These are phyloP conservation scores for Teunomyces gatunensis DNA, from an alignment of 805 yeast genomes.

Conservation along the genomic window DNA sequence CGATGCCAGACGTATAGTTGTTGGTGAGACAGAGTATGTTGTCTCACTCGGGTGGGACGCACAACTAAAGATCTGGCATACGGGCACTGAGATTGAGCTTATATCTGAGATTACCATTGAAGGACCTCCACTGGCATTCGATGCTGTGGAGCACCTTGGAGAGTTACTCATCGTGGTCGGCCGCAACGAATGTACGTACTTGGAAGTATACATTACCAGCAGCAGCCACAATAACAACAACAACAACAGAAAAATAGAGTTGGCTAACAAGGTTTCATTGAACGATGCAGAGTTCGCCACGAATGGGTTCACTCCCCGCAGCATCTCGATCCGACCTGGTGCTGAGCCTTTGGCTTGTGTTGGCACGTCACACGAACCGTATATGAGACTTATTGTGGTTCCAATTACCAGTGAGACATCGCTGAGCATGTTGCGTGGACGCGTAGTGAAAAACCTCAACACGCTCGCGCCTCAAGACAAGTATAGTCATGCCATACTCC, in stretches of 20 bases:
- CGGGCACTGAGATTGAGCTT: constrained; percentile 15
- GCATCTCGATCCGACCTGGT: constrained; percentile 23
- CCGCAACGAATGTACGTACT: constrained; percentile 56
- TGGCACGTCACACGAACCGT: constrained; percentile 78
- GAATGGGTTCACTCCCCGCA: constrained; percentile 60
- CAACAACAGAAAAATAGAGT: background rate
- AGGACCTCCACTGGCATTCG: constrained; percentile 54
- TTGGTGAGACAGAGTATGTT: constrained; percentile 30
- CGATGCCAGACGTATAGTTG: constrained; percentile 27
- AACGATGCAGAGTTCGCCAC: constrained; percentile 73
- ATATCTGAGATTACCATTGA: constrained; percentile 33
- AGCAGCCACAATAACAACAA: background rate
- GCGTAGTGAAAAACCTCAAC: constrained; percentile 29
- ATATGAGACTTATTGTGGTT: constrained; percentile 62
- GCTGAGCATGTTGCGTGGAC: constrained; percentile 21
- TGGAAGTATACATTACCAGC: constrained; percentile 40
- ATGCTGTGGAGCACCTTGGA: constrained; percentile 23
- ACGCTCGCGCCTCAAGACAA: constrained; percentile 68
- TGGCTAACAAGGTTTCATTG: constrained; percentile 49
- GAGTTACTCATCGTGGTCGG: constrained; percentile 51
- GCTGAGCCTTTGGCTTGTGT: constrained; percentile 45
- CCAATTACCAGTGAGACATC: constrained; percentile 33
- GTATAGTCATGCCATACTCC: constrained; percentile 50
- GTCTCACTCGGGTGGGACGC: constrained; percentile 64
- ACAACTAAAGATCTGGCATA: constrained; percentile 34